phyloP scores from a whole-genome alignment of 2,329 filamentous ascomycete genomes.

The Cytospora piceicola region DNA sequence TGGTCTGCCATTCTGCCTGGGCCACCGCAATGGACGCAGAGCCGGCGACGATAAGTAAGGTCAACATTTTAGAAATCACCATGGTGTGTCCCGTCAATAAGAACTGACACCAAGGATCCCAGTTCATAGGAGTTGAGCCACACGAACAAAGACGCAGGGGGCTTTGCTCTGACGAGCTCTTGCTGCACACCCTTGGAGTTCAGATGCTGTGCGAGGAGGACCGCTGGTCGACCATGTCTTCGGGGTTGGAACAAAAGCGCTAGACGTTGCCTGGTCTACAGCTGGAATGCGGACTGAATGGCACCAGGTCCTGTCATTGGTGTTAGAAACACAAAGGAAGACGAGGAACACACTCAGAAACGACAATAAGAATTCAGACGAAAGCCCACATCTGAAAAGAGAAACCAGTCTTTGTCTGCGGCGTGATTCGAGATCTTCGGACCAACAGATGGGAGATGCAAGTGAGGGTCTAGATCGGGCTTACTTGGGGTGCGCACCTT shows the following conservation, averaged over 20 bases:
- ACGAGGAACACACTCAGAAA: conserved; percentile 5
- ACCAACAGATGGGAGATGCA: conserved; percentile 10
- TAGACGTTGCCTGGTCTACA: conserved; percentile 9
- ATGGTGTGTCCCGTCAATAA: conserved; percentile 35
- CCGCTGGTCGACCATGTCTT: conserved; percentile 14
- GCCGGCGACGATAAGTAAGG: conserved; percentile 37
- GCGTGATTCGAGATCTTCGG: conserved; percentile 9
- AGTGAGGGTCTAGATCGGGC: conserved; percentile 15
- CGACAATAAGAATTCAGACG: background rate
- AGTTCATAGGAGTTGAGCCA: conserved; percentile 15
- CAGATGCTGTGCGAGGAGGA: conserved; percentile 3
- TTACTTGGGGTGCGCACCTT: conserved; percentile 8
- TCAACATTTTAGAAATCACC: conserved; percentile 36
- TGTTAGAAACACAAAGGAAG: conserved; percentile 18
- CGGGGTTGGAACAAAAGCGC: background rate
- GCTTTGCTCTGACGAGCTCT: background rate
- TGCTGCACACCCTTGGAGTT: conserved; percentile 6
- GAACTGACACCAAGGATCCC: conserved; percentile 1
- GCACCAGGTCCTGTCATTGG: conserved; percentile 8
- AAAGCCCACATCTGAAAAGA: conserved; percentile 12
- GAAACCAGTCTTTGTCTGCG: conserved; percentile 14
- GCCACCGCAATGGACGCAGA: conserved; percentile 40
- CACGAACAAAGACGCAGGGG: background rate
- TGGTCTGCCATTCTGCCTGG: conserved; percentile 52
- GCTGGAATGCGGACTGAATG: conserved; percentile 11